Percentiles rank a stretch among this genome's conserved stretches.
phyloP scores from a whole-genome alignment of 768 basidiomycete species.

The Pleurotus salmoneostramineus region DNA sequence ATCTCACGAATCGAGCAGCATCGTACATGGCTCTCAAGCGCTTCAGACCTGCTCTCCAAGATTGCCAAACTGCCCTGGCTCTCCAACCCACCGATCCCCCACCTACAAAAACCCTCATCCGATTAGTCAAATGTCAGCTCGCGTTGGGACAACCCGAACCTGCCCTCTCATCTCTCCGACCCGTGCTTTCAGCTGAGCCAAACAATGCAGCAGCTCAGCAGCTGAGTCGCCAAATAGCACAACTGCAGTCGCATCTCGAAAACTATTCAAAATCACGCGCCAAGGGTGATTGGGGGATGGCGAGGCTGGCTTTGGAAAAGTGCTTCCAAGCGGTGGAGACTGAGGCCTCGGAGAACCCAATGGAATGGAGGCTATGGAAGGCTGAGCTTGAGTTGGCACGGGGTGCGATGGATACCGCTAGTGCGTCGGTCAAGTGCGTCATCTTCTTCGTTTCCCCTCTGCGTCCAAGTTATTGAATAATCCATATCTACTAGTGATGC shows the following conservation, averaged over 20 bases:
- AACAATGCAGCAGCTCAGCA: constrained; percentile 55
- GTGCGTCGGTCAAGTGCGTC: constrained; percentile 68
- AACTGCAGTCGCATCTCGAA: constrained; percentile 62
- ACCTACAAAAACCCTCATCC: constrained; percentile 74
- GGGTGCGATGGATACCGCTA: constrained; percentile 72
- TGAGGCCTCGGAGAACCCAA: constrained; percentile 72
- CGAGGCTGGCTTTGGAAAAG: constrained; percentile 75
- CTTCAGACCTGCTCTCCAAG: constrained; percentile 68
- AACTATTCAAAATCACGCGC: constrained; percentile 55
- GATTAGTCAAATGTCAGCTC: constrained; percentile 81
- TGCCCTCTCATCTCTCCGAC: constrained; percentile 64
- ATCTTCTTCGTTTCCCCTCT: background rate
- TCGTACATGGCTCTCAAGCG: constrained; percentile 80
- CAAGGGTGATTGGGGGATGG: constrained; percentile 72
- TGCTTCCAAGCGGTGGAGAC: constrained; percentile 69
- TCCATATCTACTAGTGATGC: constrained; percentile 54
- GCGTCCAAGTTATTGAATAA: background rate
- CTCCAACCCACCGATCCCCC: constrained; percentile 55
- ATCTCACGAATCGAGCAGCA: constrained; percentile 83
- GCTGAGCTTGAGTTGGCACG: constrained; percentile 75
- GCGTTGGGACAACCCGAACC: constrained; percentile 68
- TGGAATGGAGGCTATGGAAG: constrained; percentile 78
- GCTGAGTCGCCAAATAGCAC: constrained; percentile 55
- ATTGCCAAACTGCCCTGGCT: constrained; percentile 72
- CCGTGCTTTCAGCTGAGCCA: constrained; percentile 58